Conservation (phyloP, 768 basidiomycete genomes). For the Cubamyces sp. region DNA sequence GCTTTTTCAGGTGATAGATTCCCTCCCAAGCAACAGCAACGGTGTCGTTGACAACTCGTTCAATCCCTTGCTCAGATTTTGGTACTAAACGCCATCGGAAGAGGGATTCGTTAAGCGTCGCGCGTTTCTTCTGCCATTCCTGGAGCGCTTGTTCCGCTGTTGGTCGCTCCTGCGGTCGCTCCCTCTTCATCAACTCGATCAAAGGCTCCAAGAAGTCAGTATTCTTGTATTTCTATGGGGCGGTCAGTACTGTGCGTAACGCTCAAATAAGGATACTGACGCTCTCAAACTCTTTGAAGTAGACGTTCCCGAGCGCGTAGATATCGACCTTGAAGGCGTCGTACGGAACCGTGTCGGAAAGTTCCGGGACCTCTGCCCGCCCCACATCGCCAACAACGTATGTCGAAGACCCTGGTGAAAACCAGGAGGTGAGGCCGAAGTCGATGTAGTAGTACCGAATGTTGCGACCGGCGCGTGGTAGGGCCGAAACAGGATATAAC, state of each 20-base stretch:
- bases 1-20: not conserved
- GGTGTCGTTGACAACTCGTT: constrained; percentile 27
- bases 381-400: constrained; percentile 23
- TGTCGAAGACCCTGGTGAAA: constrained; percentile 16
- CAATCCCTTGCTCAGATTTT: constrained; percentile 11
- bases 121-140: constrained; percentile 3
- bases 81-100: constrained; percentile 20
- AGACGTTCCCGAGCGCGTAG: constrained; percentile 27
- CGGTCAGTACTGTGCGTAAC: too few species aligned
- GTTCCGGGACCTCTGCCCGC: constrained; percentile 30
- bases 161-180: constrained; percentile 11
- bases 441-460: constrained; percentile 37
- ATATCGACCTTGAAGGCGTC: constrained; percentile 32
- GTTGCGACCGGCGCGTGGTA: constrained; percentile 38
- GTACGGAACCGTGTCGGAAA: constrained; percentile 25
- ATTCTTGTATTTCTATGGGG: constrained; percentile 12
- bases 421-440: constrained; percentile 27
- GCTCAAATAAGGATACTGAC: constrained; percentile 1
- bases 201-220: constrained; percentile 15
- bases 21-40: constrained; percentile 26
- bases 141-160: not conserved
- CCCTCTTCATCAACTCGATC: constrained; percentile 18
- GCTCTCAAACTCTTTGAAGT: constrained; percentile 24
- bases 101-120: not conserved
- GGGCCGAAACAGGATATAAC: constrained; percentile 32